phyloP scores from a whole-genome alignment of 306 rosid species.

The Betula pendula region DNA sequence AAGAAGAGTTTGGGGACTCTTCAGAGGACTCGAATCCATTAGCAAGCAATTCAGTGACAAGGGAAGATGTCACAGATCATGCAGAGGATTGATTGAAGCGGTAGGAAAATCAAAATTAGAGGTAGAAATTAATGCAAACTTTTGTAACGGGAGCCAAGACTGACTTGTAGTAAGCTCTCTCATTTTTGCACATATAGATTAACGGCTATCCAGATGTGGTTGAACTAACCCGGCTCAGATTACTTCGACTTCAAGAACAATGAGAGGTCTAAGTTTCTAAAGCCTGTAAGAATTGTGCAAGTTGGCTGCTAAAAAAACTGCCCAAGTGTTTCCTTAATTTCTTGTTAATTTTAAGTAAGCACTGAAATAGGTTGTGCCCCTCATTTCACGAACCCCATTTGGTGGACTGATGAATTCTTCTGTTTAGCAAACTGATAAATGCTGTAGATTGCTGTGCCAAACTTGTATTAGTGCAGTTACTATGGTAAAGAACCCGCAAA shows the following conservation, averaged over 20 bases:
- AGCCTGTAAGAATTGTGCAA: not conserved
- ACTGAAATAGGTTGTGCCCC: not conserved
- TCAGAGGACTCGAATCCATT: conserved; percentile 72
- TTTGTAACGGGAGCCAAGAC: not conserved
- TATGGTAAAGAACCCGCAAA: not conserved
- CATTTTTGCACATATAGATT: not conserved
- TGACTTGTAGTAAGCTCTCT: not conserved
- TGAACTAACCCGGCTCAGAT: not conserved
- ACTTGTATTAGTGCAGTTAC: not conserved
- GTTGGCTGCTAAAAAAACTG: not conserved
- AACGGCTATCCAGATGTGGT: not conserved
- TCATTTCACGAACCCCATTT: not conserved
- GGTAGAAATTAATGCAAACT: conserved; percentile 2
- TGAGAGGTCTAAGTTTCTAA: not conserved
- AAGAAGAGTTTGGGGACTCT: conserved; percentile 84
- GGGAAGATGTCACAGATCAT: conserved; percentile 50
- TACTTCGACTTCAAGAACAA: not conserved
- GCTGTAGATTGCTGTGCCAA: not conserved
- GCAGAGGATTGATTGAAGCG: conserved; percentile 52
- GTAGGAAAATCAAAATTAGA: not conserved
- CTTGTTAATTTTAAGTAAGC: not conserved
- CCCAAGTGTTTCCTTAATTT: not conserved
- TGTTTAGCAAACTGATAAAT: not conserved
- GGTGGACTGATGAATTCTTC: not conserved
- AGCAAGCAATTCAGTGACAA: conserved; percentile 39